Evolutionary conservation across 371 early-diverging fungal genomes (phyloP).

Genomic region (Mucor irregularis): DNA sequence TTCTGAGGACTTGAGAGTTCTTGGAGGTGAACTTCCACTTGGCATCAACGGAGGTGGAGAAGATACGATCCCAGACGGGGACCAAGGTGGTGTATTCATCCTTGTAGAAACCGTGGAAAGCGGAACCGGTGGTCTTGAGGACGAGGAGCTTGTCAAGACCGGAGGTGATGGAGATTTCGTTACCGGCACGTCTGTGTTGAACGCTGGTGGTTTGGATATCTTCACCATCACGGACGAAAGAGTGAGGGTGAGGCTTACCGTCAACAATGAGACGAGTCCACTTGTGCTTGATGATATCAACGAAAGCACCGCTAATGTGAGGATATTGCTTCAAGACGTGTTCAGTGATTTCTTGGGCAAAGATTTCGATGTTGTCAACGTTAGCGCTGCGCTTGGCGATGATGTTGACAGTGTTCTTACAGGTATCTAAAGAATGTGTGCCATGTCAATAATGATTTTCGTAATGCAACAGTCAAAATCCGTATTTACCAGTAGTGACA

Average conservation of each 20-base stretch:
- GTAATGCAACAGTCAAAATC: too few relatives aligned
- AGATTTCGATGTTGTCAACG: slow-evolving; percentile 76
- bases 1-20: slow-evolving; percentile 33
- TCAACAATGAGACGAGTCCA: slow-evolving; percentile 76
- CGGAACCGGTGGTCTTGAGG: slow-evolving; percentile 82
- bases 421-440: slow-evolving; percentile 53
- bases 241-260: slow-evolving; percentile 73
- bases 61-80: slow-evolving; percentile 78
- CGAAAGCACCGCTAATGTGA: slow-evolving; percentile 69
- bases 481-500: slow-evolving; percentile 45
- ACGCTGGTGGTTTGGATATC: slow-evolving; percentile 69
- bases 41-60: slow-evolving; percentile 77
- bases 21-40: slow-evolving; percentile 63
- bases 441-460: too few relatives aligned
- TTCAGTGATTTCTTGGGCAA: slow-evolving; percentile 68
- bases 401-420: slow-evolving; percentile 84
- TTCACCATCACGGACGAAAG: slow-evolving; percentile 79
- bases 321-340: slow-evolving; percentile 75
- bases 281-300: slow-evolving; percentile 75
- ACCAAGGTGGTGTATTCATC: slow-evolving; percentile 79
- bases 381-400: slow-evolving; percentile 73
- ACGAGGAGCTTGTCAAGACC: slow-evolving; percentile 66
- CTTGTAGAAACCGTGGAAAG: slow-evolving; percentile 75
- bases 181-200: slow-evolving; percentile 53
- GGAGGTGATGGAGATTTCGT: slow-evolving; percentile 57